These are phyloP conservation scores for Cerrena zonata DNA, from an alignment of 1,284 basidiomycete genomes.

Conservation along the genomic window DNA sequence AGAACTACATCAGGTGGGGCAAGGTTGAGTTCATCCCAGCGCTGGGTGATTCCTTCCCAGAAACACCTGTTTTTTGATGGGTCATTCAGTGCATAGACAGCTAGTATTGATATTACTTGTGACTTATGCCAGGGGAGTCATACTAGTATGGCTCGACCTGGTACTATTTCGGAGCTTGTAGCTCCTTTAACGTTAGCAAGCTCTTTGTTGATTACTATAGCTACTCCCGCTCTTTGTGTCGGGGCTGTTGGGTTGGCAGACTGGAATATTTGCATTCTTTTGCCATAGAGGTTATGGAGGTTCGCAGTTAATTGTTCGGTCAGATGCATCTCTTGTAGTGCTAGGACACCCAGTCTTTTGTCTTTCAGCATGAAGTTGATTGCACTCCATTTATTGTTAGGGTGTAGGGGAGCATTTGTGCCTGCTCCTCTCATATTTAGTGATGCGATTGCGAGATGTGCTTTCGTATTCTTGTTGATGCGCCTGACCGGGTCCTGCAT, in stretches of 20 bases:
- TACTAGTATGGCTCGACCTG: slow-evolving; percentile 28
- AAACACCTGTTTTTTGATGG: slow-evolving; percentile 14
- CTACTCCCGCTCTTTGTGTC: slow-evolving; percentile 21
- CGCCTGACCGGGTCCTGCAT: not conserved
- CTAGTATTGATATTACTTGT: slow-evolving; percentile 11
- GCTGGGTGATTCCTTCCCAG: slow-evolving; percentile 15
- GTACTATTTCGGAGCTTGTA: slow-evolving; percentile 17
- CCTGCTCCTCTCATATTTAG: no score
- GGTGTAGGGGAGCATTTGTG: not conserved
- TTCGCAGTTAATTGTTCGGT: slow-evolving; percentile 2
- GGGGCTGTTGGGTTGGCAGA: slow-evolving; percentile 1
- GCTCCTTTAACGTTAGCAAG: slow-evolving; percentile 12
- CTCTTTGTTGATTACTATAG: slow-evolving; percentile 32
- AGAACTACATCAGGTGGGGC: slow-evolving; percentile 27
- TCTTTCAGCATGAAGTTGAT: slow-evolving; percentile 18
- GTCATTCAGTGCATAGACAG: slow-evolving; percentile 22
- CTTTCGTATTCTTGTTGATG: not conserved
- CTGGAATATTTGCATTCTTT: slow-evolving; percentile 11
- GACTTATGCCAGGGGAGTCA: slow-evolving; percentile 9
- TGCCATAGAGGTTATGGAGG: slow-evolving; percentile 11
- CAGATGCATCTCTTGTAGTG: slow-evolving; percentile 27
- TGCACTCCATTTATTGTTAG: slow-evolving; percentile 20
- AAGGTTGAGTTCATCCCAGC: not conserved
- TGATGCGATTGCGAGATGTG: not conserved
- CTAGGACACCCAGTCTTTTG: slow-evolving; percentile 20